A percentile compares a stretch with the other conserved stretches of the same genome.
Conservation (phyloP, 2,329 filamentous ascomycete genomes). For the Aspergillus glaucus region DNA sequence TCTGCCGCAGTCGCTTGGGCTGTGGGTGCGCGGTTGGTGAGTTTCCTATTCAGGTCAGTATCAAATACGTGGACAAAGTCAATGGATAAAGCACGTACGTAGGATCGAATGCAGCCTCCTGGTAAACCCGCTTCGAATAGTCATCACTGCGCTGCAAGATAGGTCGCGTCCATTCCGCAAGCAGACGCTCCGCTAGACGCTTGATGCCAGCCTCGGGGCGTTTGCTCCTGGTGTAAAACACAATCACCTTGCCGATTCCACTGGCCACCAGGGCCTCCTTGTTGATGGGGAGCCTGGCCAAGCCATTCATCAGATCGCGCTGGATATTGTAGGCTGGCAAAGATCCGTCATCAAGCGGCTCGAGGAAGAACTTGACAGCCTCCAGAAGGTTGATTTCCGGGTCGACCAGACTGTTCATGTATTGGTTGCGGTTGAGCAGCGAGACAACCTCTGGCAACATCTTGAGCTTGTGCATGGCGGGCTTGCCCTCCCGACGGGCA, state of each 20-base stretch:
- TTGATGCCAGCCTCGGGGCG: constrained; percentile 84
- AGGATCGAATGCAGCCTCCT: constrained; percentile 55
- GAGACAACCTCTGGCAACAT: constrained; percentile 85
- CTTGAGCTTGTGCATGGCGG: constrained; percentile 87
- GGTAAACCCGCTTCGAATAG: constrained; percentile 73
- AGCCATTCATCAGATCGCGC: constrained; percentile 79
- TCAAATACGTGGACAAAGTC: neutral
- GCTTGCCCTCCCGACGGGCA: constrained; percentile 69
- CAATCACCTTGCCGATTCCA: constrained; percentile 89
- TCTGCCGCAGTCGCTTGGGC: constrained; percentile 41
- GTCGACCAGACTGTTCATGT: constrained; percentile 78
- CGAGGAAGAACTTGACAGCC: constrained; percentile 93
- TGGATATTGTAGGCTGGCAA: constrained; percentile 97
- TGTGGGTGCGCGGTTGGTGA: constrained; percentile 28
- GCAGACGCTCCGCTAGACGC: constrained; percentile 82
- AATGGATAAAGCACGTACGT: constrained; percentile 27
- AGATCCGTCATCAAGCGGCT: constrained; percentile 88
- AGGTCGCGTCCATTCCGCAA: constrained; percentile 91
- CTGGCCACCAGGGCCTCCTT: constrained; percentile 86
- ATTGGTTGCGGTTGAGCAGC: constrained; percentile 77
- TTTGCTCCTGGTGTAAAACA: constrained; percentile 96
- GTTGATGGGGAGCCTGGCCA: constrained; percentile 75
- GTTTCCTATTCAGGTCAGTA: constrained; percentile 26
- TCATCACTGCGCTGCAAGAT: constrained; percentile 92
- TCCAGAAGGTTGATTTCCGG: constrained; percentile 93